A percentile compares a stretch with the other conserved stretches of the same genome.
These are phyloP conservation scores for Aspergillus aculeatus DNA, from an alignment of 2,329 filamentous ascomycete species.

Conservation along the genomic window DNA sequence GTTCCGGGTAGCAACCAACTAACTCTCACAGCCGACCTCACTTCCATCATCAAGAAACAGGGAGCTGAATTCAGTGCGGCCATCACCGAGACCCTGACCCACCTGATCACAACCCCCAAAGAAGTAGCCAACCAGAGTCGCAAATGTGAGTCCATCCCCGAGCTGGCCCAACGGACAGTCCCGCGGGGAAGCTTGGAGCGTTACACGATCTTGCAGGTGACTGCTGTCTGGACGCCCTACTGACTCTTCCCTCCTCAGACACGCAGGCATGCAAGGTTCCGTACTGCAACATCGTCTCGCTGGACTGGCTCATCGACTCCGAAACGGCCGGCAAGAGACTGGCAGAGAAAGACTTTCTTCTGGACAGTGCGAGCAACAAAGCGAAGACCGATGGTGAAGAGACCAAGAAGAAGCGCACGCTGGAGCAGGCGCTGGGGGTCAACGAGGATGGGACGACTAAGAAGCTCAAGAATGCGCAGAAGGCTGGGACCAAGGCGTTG, in stretches of 20 bases:
- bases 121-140: slow-evolving; percentile 36
- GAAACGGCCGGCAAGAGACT: slow-evolving; percentile 44
- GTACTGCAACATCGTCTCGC: slow-evolving; percentile 55
- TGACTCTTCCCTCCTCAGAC: slow-evolving; percentile 26
- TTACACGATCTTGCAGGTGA: slow-evolving; percentile 29
- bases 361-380: slow-evolving; percentile 17
- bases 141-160: slow-evolving; percentile 32
- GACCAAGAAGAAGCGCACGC: slow-evolving; percentile 32
- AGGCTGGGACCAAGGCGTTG: slow-evolving; percentile 42
- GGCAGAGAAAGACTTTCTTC: slow-evolving; percentile 39
- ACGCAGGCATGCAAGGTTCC: slow-evolving; percentile 49
- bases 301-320: slow-evolving; percentile 64
- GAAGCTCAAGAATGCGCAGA: slow-evolving; percentile 48
- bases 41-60: slow-evolving; percentile 31
- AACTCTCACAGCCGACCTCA: slow-evolving; percentile 11
- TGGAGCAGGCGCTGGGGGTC: slow-evolving; percentile 18
- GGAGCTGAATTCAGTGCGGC: slow-evolving; percentile 35
- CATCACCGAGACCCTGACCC: slow-evolving; percentile 35
- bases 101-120: slow-evolving; percentile 38
- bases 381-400: slow-evolving; percentile 13
- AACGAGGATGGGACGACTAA: slow-evolving; percentile 29
- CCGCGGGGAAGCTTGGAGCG: too few species aligned
- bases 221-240: slow-evolving; percentile 32
- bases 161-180: not conserved
- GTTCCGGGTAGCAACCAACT: not conserved